phyloP scores from a whole-genome alignment of 2,329 filamentous ascomycete species.

The Xylaria sp. region DNA sequence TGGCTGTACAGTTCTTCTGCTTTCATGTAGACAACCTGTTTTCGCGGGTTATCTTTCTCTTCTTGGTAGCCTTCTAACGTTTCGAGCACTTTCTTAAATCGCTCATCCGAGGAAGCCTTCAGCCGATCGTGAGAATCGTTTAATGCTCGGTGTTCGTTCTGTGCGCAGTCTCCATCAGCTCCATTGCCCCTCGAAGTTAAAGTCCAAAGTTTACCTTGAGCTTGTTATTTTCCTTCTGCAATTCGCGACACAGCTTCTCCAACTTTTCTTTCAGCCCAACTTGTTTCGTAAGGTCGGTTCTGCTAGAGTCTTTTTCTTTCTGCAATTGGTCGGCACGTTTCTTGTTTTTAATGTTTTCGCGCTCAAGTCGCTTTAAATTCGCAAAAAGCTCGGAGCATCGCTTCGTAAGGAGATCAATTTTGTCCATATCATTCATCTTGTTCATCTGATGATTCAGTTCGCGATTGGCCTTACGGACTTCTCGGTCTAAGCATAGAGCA shows the following conservation, averaged over 20 bases:
- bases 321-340: slow-evolving; percentile 93
- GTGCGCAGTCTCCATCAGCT: slow-evolving; percentile 41
- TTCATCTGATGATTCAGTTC: slow-evolving; percentile 89
- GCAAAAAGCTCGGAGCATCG: slow-evolving; percentile 91
- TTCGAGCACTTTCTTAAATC: slow-evolving; percentile 80
- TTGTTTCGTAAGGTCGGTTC: slow-evolving; percentile 90
- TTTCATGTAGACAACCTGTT: slow-evolving; percentile 84
- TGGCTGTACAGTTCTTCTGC: slow-evolving; percentile 83
- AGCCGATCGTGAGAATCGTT: slow-evolving; percentile 87
- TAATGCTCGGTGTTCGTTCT: slow-evolving; percentile 93
- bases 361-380: slow-evolving; percentile 95
- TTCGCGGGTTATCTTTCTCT: slow-evolving; percentile 84
- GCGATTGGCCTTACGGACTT: slow-evolving; percentile 78
- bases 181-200: background rate
- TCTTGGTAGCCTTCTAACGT: slow-evolving; percentile 91
- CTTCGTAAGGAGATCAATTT: slow-evolving; percentile 89
- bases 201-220: slow-evolving; percentile 77
- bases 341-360: slow-evolving; percentile 95
- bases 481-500: slow-evolving; percentile 44
- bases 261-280: slow-evolving; percentile 93
- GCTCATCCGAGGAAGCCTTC: slow-evolving; percentile 84
- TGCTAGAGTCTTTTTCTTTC: slow-evolving; percentile 93
- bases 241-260: slow-evolving; percentile 92
- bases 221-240: slow-evolving; percentile 98
- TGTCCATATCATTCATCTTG: slow-evolving; percentile 91